Percentiles rank a stretch among this genome's conserved stretches.
phyloP scores from a whole-genome alignment of 306 rosid species.

The Fragaria nilgerrensis region DNA sequence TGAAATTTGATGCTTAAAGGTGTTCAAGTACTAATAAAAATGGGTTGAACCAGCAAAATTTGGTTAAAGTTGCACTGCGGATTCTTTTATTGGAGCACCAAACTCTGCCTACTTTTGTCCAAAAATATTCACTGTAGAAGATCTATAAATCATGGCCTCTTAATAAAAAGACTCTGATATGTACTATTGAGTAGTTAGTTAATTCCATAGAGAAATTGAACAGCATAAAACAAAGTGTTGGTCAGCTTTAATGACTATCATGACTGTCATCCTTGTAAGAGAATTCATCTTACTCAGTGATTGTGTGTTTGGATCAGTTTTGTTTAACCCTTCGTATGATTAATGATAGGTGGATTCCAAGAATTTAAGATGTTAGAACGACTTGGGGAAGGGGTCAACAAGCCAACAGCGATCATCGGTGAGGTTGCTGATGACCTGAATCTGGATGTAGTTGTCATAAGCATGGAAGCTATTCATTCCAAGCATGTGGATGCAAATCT shows the following conservation, averaged over 20 bases:
- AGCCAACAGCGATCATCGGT: conserved; percentile 84
- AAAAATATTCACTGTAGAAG: background rate
- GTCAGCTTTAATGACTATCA: background rate
- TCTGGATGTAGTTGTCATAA: conserved; percentile 79
- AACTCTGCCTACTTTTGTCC: background rate
- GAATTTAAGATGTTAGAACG: conserved; percentile 73
- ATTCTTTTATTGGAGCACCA: background rate
- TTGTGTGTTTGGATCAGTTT: background rate
- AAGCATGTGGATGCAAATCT: conserved; percentile 93
- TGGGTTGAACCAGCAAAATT: background rate
- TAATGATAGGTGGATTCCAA: conserved; percentile 67
- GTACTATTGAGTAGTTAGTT: background rate
- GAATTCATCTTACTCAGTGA: background rate
- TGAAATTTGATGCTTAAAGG: background rate
- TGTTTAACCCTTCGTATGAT: conserved; percentile 8
- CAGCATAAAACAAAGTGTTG: background rate
- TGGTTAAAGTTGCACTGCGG: background rate
- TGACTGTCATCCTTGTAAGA: background rate
- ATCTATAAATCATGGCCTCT: background rate
- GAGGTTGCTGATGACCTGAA: conserved; percentile 95
- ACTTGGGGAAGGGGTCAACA: conserved; percentile 73
- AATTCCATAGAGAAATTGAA: background rate
- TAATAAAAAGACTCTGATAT: background rate
- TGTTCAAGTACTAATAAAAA: background rate
- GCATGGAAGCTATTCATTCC: conserved; percentile 97